Conservation (phyloP, 108 stramenopile species). For the Stephanodiscus triporus region DNA sequence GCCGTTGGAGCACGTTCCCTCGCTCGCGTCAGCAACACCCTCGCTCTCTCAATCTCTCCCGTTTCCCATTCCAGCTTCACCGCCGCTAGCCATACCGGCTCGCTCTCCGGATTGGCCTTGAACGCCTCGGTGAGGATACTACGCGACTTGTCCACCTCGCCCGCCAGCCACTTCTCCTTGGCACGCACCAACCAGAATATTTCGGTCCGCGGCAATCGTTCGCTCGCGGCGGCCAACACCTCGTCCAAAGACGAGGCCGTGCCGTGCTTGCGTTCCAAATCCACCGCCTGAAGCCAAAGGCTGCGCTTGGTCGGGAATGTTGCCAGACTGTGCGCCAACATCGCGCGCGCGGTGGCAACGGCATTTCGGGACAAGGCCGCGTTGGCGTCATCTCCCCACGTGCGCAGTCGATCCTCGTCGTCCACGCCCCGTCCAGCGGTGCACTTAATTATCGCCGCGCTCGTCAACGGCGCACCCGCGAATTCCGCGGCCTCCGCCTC, state of each 20-base stretch:
- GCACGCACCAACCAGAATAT: conserved; percentile 97
- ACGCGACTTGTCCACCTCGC: conserved; percentile 89
- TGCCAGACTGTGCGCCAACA: conserved; percentile 79
- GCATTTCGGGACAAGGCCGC: conserved; percentile 65
- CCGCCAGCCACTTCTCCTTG: conserved; percentile 93
- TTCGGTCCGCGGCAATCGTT: conserved; percentile 86
- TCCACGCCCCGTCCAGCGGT: conserved; percentile 92
- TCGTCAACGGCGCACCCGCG: conserved; percentile 83
- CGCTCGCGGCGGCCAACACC: conserved; percentile 84
- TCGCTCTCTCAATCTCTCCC: conserved; percentile 88
- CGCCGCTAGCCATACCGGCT: conserved; percentile 96
- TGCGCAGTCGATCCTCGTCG: conserved; percentile 89
- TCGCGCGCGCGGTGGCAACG: conserved; percentile 87
- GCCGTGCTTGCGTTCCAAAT: conserved; percentile 91
- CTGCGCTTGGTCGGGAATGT: conserved; percentile 80
- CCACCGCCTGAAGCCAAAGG: conserved; percentile 93
- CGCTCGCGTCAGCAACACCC: conserved; percentile 85
- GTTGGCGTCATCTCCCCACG: conserved; percentile 98
- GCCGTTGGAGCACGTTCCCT: conserved; percentile 84
- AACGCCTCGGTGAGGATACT: conserved; percentile 93
- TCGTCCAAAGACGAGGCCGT: conserved; percentile 69
- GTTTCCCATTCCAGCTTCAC: conserved; percentile 98
- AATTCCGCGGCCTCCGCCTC: conserved; percentile 90
- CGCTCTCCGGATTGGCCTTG: conserved; percentile 93
- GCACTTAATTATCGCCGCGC: conserved; percentile 87